These are phyloP conservation scores for Penicillium hesseltinei DNA, from an alignment of 2,329 filamentous ascomycete species.

Conservation along the genomic window DNA sequence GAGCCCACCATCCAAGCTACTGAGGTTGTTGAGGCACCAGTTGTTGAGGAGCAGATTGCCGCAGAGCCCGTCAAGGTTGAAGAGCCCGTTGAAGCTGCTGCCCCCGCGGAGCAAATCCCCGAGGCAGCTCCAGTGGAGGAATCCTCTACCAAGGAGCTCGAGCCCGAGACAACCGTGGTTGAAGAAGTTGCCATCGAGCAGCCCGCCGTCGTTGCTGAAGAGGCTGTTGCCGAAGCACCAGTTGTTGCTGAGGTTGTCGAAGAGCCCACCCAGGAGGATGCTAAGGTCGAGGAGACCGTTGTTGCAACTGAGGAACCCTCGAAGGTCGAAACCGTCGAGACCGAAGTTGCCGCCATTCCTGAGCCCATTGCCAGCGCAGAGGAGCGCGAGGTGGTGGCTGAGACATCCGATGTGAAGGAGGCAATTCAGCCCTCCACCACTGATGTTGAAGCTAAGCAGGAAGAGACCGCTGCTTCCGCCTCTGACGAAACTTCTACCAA, in stretches of 20 bases:
- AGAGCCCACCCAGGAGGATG: background rate
- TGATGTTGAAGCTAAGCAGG: slow-evolving; percentile 6
- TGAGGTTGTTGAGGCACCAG: background rate
- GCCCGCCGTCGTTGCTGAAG: background rate
- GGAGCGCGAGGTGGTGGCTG: background rate
- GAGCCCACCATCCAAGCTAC: background rate
- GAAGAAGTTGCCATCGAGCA: slow-evolving; percentile 1
- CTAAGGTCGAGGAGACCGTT: background rate
- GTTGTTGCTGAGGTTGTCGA: background rate
- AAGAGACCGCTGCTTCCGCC: slow-evolving; percentile 6
- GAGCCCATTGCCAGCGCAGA: background rate
- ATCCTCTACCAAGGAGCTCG: background rate
- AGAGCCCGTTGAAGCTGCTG: background rate
- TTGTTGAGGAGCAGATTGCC: background rate
- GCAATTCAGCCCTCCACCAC: background rate
- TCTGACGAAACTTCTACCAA: slow-evolving; percentile 12
- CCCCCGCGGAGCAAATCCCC: background rate
- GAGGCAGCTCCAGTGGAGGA: background rate
- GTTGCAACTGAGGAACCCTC: background rate
- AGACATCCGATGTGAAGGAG: background rate
- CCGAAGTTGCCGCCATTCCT: background rate
- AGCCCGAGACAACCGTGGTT: background rate
- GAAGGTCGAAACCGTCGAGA: background rate
- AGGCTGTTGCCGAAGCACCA: background rate
- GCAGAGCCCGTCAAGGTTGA: background rate